Evolutionary conservation across 257 asterid species (phyloP), one percentile per base, ranked within the genome.

Genomic region (Capsicum rhomboideum): DNA sequence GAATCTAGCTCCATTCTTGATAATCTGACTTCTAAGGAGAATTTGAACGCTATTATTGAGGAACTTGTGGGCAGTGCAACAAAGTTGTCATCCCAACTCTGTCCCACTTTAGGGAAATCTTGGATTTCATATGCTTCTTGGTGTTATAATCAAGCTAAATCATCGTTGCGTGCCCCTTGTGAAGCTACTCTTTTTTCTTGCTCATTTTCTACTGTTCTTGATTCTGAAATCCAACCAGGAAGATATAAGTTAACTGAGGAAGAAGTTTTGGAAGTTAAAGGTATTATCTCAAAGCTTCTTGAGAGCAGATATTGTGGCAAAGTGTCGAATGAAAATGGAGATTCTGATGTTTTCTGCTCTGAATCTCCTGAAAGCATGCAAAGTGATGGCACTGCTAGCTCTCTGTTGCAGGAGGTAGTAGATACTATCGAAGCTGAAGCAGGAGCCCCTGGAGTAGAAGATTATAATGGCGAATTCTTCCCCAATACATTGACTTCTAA

Each of bases 121-220:
- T 97, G 98, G 98, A 91, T 97, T 86, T 88, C 91, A 90, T 97
- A 91, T 88, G 99, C 97, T 69, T 93, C 97, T 28, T 97, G 99
- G 99, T 94, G 99, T 89, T 95, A 90, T 85, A 71, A 84, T 85
- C 98, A 92, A 88, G 98, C 98, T 85, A 92, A 82, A 78, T 87
- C 91, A 82, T 91, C 92, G 56, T 83, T 92, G 84, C 84, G 94
- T 82, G 85, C 91, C 66, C 85, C 86, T 28, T 67, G 83, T 61
- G 90, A 89, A 83, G 61, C 77, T 42, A 87, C 87, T 83, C 89
- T 89, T 86, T 88, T 69, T 80, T 92, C 91, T 77, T 90, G 92
- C 87, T 92, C 97, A 37, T 90, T 89, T 88, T 92, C 98, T 59
- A 87, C 96, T 58, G 68, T 90, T 87, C 94, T 90, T 91, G 90